Evolutionary conservation across 148 eudicot genomes (phyloP).

Genomic region (Agrostemma githago): DNA sequence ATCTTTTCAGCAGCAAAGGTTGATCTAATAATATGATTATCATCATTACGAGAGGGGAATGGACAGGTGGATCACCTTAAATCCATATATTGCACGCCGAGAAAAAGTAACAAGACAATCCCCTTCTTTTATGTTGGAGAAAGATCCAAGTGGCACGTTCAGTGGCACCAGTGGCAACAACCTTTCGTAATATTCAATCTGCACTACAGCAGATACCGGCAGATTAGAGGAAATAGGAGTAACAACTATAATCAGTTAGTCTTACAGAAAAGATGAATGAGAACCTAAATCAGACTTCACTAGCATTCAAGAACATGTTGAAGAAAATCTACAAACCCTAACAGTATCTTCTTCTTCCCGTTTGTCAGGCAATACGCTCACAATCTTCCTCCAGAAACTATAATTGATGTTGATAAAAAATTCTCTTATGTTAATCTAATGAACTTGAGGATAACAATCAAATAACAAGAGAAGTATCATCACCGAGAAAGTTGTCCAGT

Average conservation of each 20-base stretch:
- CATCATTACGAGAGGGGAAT: not conserved
- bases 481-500: not conserved
- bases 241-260: not conserved
- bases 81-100: conserved; percentile 60
- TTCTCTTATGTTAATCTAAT: not conserved
- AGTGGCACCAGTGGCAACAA: conserved; percentile 84
- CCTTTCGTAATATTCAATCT: conserved; percentile 82
- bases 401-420: not conserved
- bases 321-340: not conserved
- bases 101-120: conserved; percentile 95
- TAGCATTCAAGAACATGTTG: not conserved
- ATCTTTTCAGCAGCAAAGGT: not conserved
- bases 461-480: not conserved
- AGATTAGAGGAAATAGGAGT: conserved; percentile 1
- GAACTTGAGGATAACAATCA: not conserved
- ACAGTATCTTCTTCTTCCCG: not conserved
- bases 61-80: conserved; percentile 44
- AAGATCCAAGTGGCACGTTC: conserved; percentile 71
- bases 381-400: conserved; percentile 7
- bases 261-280: not conserved
- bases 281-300: not conserved
- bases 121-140: conserved; percentile 63
- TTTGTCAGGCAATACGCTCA: not conserved
- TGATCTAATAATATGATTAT: not conserved
- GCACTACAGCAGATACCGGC: conserved; percentile 11